Percentiles rank a stretch among this genome's conserved stretches.
Conservation (phyloP, 306 rosid species). For the Lagenaria siceraria region DNA sequence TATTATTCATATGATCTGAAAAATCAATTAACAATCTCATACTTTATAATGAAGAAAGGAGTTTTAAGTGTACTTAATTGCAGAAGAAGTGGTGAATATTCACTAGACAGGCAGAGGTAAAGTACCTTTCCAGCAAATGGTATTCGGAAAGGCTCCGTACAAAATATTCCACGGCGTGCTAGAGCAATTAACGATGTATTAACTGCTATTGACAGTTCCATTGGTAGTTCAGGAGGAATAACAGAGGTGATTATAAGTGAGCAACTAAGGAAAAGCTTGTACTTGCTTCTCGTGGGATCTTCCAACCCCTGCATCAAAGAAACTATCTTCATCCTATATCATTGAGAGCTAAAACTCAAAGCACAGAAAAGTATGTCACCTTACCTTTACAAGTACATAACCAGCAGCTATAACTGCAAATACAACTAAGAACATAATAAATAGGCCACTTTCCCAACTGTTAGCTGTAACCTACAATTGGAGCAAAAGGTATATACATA, state of each 20-base stretch:
- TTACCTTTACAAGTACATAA: conserved; percentile 87
- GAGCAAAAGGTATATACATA: neutral
- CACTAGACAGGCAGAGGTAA: conserved; percentile 4
- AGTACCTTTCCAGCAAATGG: conserved; percentile 99
- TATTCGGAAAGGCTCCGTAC: conserved; percentile 96
- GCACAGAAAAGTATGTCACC: conserved; percentile 9
- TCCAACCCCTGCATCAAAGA: conserved; percentile 64
- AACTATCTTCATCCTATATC: neutral
- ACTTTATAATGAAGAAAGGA: neutral
- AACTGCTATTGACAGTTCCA: conserved; percentile 98
- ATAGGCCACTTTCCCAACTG: conserved; percentile 99
- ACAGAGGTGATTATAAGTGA: conserved; percentile 97
- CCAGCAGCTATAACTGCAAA: conserved; percentile 98
- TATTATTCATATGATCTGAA: neutral
- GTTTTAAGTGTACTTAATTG: neutral
- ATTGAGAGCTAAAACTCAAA: neutral
- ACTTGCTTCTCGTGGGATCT: conserved; percentile 98
- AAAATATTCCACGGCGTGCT: conserved; percentile 88
- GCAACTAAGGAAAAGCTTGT: conserved; percentile 93
- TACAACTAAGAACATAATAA: conserved; percentile 81
- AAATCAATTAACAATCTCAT: neutral
- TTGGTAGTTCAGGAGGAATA: conserved; percentile 98
- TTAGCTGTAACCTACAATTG: conserved; percentile 79
- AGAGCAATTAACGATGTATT: conserved; percentile 97
- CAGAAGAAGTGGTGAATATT: conserved; percentile 4